These are phyloP conservation scores for Yamadazyma conglobata DNA, from an alignment of 1,139 yeast species.

Conservation along the genomic window DNA sequence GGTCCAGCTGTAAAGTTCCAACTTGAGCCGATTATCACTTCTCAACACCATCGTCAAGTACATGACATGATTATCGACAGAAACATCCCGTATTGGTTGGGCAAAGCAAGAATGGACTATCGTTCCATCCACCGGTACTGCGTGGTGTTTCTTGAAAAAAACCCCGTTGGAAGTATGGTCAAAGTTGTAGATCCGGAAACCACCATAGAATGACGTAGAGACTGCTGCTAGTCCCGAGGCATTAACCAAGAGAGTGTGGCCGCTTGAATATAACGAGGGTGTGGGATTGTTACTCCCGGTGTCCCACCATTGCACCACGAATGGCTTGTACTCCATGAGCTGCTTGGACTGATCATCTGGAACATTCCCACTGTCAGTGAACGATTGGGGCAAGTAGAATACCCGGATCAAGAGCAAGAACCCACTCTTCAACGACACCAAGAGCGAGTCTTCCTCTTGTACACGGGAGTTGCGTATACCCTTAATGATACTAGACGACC, in stretches of 20 bases:
- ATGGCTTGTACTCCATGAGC: constrained; percentile 34
- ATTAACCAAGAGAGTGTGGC: constrained; percentile 33
- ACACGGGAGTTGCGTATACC: constrained; percentile 20
- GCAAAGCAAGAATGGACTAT: constrained; percentile 44
- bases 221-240: constrained; percentile 38
- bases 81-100: constrained; percentile 26
- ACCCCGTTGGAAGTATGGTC: constrained; percentile 35
- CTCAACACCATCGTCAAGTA: constrained; percentile 38
- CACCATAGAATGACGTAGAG: constrained; percentile 34
- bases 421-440: constrained; percentile 43
- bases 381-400: constrained; percentile 31
- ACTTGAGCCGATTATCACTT: constrained; percentile 31
- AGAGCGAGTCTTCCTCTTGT: constrained; percentile 38
- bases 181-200: constrained; percentile 37
- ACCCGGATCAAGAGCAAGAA: constrained; percentile 35
- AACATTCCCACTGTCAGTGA: constrained; percentile 25
- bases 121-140: constrained; percentile 40
- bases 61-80: constrained; percentile 30
- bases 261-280: constrained; percentile 32
- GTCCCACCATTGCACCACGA: constrained; percentile 54
- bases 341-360: constrained; percentile 10
- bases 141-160: constrained; percentile 36
- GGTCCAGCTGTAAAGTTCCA: constrained; percentile 42
- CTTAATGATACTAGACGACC: constrained; percentile 34
- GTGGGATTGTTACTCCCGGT: constrained; percentile 17